Percentiles rank a stretch among this genome's conserved stretches.
Evolutionary conservation across 2,329 filamentous ascomycete species (phyloP).

Genomic region (Cercospora zeae-maydis): DNA sequence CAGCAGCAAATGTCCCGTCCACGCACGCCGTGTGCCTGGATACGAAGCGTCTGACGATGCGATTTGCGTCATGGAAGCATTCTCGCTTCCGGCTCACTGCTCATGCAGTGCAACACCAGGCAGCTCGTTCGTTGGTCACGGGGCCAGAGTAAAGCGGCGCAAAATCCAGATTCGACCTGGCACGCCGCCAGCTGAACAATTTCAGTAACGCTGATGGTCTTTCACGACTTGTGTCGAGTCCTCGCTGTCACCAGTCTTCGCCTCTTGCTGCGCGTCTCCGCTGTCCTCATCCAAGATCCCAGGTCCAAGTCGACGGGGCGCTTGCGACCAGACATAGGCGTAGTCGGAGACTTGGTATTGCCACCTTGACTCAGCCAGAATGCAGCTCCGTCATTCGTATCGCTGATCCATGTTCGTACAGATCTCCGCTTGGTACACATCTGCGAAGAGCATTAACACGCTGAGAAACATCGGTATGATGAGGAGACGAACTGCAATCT

Average conservation of each 20-base stretch:
- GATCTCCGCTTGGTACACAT: neutral
- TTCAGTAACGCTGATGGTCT: neutral
- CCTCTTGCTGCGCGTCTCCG: neutral
- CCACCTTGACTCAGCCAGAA: conserved; percentile 7
- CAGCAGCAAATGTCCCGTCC: neutral
- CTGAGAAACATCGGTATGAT: no score
- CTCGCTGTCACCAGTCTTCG: neutral
- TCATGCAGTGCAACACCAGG: neutral
- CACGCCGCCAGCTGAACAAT: neutral
- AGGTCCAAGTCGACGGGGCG: neutral
- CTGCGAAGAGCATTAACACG: neutral
- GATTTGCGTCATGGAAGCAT: neutral
- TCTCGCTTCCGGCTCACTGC: neutral
- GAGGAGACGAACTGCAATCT: neutral
- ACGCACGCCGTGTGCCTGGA: neutral
- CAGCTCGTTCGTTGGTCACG: neutral
- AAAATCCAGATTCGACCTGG: neutral
- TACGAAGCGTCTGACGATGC: neutral
- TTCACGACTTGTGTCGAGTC: neutral
- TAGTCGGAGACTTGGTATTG: no score
- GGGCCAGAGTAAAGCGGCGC: neutral
- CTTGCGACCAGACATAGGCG: neutral
- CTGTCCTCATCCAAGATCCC: neutral
- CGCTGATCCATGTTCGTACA: neutral
- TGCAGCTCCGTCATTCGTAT: neutral